Percentiles rank a stretch among this genome's conserved stretches.
phyloP scores from a whole-genome alignment of 306 rosid genomes.

The Prunus mongolica region DNA sequence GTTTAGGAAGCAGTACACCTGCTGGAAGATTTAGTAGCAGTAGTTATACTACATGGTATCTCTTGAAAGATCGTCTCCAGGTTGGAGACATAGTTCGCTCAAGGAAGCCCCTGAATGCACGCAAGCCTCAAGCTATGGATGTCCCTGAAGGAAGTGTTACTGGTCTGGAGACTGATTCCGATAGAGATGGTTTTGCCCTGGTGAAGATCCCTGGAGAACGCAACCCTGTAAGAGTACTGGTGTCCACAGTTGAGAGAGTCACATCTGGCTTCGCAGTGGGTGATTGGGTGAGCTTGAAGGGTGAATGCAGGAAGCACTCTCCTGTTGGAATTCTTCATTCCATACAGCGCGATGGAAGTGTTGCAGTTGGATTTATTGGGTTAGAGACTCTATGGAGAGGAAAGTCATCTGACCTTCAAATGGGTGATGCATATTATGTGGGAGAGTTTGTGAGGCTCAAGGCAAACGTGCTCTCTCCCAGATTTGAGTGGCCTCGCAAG shows the following conservation, averaged over 20 bases:
- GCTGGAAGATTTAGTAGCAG: slow-evolving; percentile 34
- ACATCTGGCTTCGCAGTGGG: slow-evolving; percentile 55
- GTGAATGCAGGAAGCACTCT: slow-evolving; percentile 44
- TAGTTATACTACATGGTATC: slow-evolving; percentile 52
- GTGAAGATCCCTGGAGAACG: slow-evolving; percentile 57
- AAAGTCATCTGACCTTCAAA: slow-evolving; percentile 43
- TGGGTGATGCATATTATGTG: slow-evolving; percentile 41
- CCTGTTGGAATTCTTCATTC: slow-evolving; percentile 67
- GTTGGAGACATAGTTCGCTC: slow-evolving; percentile 68
- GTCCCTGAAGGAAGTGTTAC: slow-evolving; percentile 65
- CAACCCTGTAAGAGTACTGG: slow-evolving; percentile 56
- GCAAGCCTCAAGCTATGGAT: slow-evolving; percentile 54
- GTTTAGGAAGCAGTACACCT: slow-evolving; percentile 32
- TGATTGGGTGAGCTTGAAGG: slow-evolving; percentile 66
- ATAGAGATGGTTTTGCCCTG: slow-evolving; percentile 37
- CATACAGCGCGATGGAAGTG: slow-evolving; percentile 49
- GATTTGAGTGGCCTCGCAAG: slow-evolving; percentile 68
- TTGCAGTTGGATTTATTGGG: slow-evolving; percentile 63
- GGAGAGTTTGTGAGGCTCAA: slow-evolving; percentile 69
- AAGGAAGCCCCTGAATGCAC: slow-evolving; percentile 50
- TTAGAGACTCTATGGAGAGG: slow-evolving; percentile 68
- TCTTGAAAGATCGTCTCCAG: slow-evolving; percentile 62
- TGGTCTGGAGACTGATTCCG: slow-evolving; percentile 49
- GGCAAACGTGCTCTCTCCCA: slow-evolving; percentile 42
- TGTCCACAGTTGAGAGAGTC: slow-evolving; percentile 59